Base-by-base conservation (phyloP, 2,329 filamentous ascomycete species). In the Neonectria hederae region DNA sequence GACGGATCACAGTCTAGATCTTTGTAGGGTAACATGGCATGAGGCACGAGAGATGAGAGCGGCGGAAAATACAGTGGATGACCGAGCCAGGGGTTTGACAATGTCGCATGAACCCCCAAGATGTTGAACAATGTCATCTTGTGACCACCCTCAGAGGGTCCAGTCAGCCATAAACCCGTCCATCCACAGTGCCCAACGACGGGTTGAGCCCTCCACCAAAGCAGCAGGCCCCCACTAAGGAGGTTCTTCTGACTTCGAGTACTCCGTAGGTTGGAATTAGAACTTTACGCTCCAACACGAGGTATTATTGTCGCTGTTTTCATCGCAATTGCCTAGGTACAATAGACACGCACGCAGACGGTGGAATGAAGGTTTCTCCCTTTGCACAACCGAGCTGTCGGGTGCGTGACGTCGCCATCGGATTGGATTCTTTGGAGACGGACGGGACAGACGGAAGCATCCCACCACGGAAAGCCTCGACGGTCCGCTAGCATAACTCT, bases 21-120 rank as follows among this genome's bases (percentile, higher is more conserved):
- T 48, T 51, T 59, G 30, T n/a, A 26, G 40, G 42, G 40, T 43
- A 63, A 55, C 59, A 69, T 59, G 65, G 62, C 66, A 70, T 62
- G 53, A 62, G 63, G 64, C 59, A 60, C 30, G 30, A 56, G 63
- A 68, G 62, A 30, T 38, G 55, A 53, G 32, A 53, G 30, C 38
- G 32, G 26, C 19, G 11, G 14, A 8, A 42, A 58, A 53, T 40
- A 21, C 43, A 48, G 45, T 58, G 48, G 54, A 24, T 55, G 32
- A 35, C 38, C 43, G 8, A 5, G 4, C 30, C 11, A 35, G 40
- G 17, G n/a, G 19, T 21, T 53, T 38, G 5, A 14, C n/a, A n/a
- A 52, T 52, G 45, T 26, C 54, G 45, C 59, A 62, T 62, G 59
- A 57, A 48, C 59, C 59, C 46, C 21, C 38, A 30, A 11, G 21